phyloP scores from a whole-genome alignment of 371 early-diverging fungal species.

The Haplosporangium sp. region DNA sequence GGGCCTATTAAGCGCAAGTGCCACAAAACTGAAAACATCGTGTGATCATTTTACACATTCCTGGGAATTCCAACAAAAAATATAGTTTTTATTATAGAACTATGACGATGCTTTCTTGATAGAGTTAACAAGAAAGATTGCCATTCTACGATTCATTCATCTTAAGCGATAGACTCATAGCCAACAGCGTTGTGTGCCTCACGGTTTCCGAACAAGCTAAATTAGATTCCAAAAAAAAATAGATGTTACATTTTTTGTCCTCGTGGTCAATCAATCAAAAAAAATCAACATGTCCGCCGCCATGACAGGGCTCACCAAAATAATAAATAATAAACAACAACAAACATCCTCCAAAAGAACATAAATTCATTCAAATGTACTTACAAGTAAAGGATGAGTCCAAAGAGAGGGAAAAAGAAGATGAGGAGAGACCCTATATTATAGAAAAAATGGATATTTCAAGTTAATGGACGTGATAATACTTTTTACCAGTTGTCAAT shows the following conservation, averaged over 20 bases:
- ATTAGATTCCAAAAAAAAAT: not conserved
- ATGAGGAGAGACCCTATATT: conserved; percentile 65
- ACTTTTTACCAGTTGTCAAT: not conserved
- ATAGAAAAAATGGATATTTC: not conserved
- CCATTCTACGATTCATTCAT: not conserved
- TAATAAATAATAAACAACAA: not conserved
- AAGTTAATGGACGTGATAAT: not conserved
- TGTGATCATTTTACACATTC: not conserved
- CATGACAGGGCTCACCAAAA: not conserved
- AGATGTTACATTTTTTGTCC: not conserved
- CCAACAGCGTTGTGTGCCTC: conserved; percentile 56
- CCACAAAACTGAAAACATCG: too few relatives aligned
- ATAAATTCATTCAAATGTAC: conserved; percentile 23
- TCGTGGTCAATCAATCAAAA: too few relatives aligned
- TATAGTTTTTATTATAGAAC: not conserved
- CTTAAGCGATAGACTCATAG: conserved; percentile 61
- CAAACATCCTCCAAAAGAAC: not conserved
- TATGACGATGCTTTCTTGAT: not conserved
- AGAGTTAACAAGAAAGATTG: not conserved
- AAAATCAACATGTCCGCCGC: not conserved
- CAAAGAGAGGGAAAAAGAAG: conserved; percentile 71
- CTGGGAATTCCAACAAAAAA: not conserved
- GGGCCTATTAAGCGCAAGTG: too few relatives aligned
- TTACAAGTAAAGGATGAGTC: conserved; percentile 72
- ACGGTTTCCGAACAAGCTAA: conserved; percentile 65